phyloP scores from a whole-genome alignment of 1,284 basidiomycete species.

The Somion occarium region DNA sequence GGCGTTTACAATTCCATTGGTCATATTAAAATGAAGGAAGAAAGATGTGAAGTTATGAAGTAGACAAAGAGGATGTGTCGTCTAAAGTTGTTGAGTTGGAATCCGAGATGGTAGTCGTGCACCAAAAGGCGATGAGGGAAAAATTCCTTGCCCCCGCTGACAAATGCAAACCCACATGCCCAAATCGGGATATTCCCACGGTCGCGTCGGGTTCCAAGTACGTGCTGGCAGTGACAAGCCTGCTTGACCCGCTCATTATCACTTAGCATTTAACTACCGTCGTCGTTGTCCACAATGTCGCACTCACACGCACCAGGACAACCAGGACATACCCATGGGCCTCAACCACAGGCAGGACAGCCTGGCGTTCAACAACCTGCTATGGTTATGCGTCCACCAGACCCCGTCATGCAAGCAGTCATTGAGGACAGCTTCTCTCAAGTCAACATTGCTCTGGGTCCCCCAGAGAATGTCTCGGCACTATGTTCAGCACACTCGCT shows the following conservation, averaged over 20 bases:
- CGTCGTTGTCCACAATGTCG: slow-evolving; percentile 19
- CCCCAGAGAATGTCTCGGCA: slow-evolving; percentile 44
- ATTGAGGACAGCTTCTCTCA: slow-evolving; percentile 71
- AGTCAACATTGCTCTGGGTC: slow-evolving; percentile 50
- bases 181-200: neutral
- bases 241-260: neutral
- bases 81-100: slow-evolving; percentile 24
- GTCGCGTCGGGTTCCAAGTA: too few relatives aligned
- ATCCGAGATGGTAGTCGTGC: slow-evolving; percentile 31
- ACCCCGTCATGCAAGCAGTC: slow-evolving; percentile 66
- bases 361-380: slow-evolving; percentile 31
- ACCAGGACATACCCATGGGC: slow-evolving; percentile 30
- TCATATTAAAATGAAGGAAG: slow-evolving; percentile 59
- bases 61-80: slow-evolving; percentile 20
- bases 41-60: slow-evolving; percentile 20
- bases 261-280: too few relatives aligned
- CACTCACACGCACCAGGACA: slow-evolving; percentile 33
- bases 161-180: slow-evolving; percentile 15
- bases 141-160: slow-evolving; percentile 20
- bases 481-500: slow-evolving; percentile 60
- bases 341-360: slow-evolving; percentile 34
- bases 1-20: slow-evolving; percentile 83
- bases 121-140: slow-evolving; percentile 32
- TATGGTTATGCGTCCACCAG: slow-evolving; percentile 44
- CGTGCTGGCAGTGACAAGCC: neutral